These are phyloP conservation scores for Tuber melanosporum DNA, from an alignment of 495 filamentous ascomycete species.

Conservation along the genomic window DNA sequence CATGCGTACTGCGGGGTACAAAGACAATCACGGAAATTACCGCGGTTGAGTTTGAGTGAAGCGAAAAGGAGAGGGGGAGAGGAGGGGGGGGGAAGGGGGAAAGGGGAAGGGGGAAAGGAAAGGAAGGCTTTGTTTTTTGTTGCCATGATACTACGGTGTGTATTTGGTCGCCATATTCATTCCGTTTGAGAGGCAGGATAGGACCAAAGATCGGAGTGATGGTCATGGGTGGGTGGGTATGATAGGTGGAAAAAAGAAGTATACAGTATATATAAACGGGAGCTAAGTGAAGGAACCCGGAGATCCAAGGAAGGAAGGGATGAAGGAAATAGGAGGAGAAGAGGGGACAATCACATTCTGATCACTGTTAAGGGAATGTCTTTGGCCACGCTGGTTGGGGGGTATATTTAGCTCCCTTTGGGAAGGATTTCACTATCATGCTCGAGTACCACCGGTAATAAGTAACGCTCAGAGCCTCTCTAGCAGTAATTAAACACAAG, in stretches of 20 bases:
- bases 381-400: neutral
- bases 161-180: neutral
- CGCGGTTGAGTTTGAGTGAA: neutral
- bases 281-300: neutral
- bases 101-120: neutral
- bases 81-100: neutral
- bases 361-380: neutral
- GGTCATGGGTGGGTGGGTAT: neutral
- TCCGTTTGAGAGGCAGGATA: neutral
- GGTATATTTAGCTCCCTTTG: neutral
- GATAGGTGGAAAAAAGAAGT: neutral
- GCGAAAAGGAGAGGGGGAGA: neutral
- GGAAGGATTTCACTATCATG: neutral
- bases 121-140: neutral
- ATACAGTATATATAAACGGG: slow-evolving; percentile 6
- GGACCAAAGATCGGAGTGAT: neutral
- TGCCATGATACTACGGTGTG: neutral
- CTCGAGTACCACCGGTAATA: neutral
- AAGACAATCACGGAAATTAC: neutral
- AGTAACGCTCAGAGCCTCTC: neutral
- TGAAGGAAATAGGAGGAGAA: neutral
- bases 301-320: neutral
- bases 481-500: neutral
- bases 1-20: slow-evolving; percentile 6
- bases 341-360: neutral